Conservation (phyloP, 2,329 filamentous ascomycete species). For the Aureobasidium sp. region DNA sequence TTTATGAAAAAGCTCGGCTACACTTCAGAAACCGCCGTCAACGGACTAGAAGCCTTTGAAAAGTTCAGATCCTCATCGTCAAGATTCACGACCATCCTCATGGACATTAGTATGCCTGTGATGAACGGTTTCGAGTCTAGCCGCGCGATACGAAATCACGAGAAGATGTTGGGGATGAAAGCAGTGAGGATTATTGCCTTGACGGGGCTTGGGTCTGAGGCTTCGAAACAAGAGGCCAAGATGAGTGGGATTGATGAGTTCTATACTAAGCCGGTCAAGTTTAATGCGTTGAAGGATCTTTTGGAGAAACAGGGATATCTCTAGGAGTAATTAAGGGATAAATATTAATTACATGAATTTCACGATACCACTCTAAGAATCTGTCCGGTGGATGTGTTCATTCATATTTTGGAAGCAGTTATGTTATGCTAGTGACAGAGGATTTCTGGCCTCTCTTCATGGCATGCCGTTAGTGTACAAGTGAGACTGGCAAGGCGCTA, state of each 20-base stretch:
- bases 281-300: slow-evolving; percentile 25
- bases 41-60: background rate
- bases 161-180: slow-evolving; percentile 15
- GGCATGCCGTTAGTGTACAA: background rate
- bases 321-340: too few species aligned
- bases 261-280: slow-evolving; percentile 25
- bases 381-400: background rate
- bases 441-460: background rate
- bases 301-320: background rate
- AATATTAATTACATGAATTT: too few species aligned
- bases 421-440: background rate
- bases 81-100: slow-evolving; percentile 15
- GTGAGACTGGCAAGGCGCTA: background rate
- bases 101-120: slow-evolving; percentile 18
- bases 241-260: slow-evolving; percentile 28
- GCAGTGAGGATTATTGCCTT: slow-evolving; percentile 22
- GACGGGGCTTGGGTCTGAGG: slow-evolving; percentile 21
- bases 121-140: slow-evolving; percentile 28
- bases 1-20: slow-evolving; percentile 5
- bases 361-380: background rate
- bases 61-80: background rate
- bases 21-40: background rate
- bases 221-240: slow-evolving; percentile 23
- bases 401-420: background rate
- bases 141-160: slow-evolving; percentile 26